Evolutionary conservation across 148 eudicot genomes (phyloP).

Genomic region (Bassia scoparia): DNA sequence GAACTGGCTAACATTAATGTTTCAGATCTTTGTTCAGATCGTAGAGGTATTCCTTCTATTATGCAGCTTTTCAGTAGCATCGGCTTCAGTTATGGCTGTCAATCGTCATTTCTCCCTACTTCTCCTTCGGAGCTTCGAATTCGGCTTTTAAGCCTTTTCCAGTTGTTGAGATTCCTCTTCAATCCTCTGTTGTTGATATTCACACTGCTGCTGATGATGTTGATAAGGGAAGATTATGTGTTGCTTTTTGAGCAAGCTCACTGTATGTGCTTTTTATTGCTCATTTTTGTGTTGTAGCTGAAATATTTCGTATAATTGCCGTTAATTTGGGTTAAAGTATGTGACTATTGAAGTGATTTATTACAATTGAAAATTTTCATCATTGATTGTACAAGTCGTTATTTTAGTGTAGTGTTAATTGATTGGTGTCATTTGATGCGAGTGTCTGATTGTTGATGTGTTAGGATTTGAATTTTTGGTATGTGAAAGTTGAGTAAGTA

Average conservation of each 20-base stretch:
- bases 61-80: conserved; percentile 56
- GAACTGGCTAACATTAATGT: conserved; percentile 81
- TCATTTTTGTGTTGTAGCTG: background rate
- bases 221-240: conserved; percentile 5
- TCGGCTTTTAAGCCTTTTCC: conserved; percentile 76
- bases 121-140: background rate
- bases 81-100: conserved; percentile 35
- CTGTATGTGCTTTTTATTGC: conserved; percentile 35
- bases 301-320: background rate
- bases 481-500: too few relatives aligned
- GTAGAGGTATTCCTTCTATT: conserved; percentile 69
- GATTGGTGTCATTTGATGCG: background rate
- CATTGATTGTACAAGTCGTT: too few relatives aligned
- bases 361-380: too few relatives aligned
- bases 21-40: conserved; percentile 93
- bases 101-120: conserved; percentile 41
- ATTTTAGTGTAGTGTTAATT: too few relatives aligned
- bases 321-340: too few relatives aligned
- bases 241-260: conserved; percentile 44
- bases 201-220: conserved; percentile 4
- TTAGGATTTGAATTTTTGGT: too few relatives aligned
- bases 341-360: too few relatives aligned
- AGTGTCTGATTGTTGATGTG: background rate
- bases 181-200: conserved; percentile 28
- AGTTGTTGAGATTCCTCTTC: conserved; percentile 61